Base-by-base conservation (phyloP, 2,329 filamentous ascomycete species). In the Phyllosticta citriasiana region DNA sequence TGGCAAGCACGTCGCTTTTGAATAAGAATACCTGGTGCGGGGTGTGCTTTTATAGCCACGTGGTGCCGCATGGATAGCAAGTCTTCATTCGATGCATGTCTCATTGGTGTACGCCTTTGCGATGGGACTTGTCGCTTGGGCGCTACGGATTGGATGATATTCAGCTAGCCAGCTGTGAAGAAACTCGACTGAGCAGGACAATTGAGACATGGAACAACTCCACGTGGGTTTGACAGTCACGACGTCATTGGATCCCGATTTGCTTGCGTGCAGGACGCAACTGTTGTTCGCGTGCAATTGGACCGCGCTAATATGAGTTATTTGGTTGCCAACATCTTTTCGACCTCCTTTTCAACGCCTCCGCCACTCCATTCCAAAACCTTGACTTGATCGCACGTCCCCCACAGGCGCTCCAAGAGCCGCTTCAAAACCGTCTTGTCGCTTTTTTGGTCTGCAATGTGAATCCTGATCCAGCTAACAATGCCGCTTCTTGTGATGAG, bases 401-500 rank as follows among this genome's bases (percentile, higher is more conserved):
- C 80, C 76, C 84, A 83, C 3, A 89, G 73, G 66, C 81, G 78
- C 65, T 72, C 74, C 67, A 82, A 81, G 67, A 94, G 69, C 0
- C 76, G 80, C 63, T 76, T 79, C 57, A 84, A 75, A 25, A 84
- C 72, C 19, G 77, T 75, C 0, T 72, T 74, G 65, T 83, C 81
- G 16, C 80, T 78, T 57, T 76, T 78, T 2, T 77, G 73, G 3
- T 65, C 65, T 16, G 79, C 80, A 40, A 82, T 72, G 67, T 84
- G 83, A 63, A 82, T 81, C 62, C 87, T 81, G 8, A 93, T 78
- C 91, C 91, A 96, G 65, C 82, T 86, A 59, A 93, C 72, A 22
- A 88, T 77, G 16, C 88, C 89, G 53, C 87, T 86, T 61, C 91
- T 80, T 1, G 91, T 95, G 47, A 91, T 81, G 54, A 96, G 78